Conservation (phyloP, 129 eudicot species). For the Tagetes patula region DNA sequence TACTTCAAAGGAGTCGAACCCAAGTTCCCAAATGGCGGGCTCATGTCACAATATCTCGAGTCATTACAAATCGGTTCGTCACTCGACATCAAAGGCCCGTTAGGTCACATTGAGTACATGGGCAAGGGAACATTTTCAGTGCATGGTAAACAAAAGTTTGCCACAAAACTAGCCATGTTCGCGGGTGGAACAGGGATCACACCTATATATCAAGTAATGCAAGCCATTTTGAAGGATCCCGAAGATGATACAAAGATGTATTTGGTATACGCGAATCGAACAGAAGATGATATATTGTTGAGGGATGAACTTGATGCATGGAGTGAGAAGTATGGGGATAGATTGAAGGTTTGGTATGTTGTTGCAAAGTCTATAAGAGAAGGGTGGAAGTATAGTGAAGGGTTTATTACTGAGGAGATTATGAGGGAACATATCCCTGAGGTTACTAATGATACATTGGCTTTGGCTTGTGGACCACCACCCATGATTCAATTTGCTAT, state of each 20-base stretch:
- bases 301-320: conserved; percentile 77
- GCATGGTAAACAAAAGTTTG: conserved; percentile 68
- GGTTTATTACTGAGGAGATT: conserved; percentile 54
- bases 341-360: conserved; percentile 94
- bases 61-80: conserved; percentile 49
- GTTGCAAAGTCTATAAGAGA: conserved; percentile 45
- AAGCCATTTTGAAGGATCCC: conserved; percentile 73
- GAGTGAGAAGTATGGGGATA: conserved; percentile 52
- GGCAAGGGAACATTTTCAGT: conserved; percentile 72
- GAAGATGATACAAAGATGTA: conserved; percentile 87
- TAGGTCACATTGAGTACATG: conserved; percentile 88
- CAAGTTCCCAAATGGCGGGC: conserved; percentile 83
- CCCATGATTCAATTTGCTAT: conserved; percentile 91
- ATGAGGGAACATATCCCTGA: conserved; percentile 72
- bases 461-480: conserved; percentile 93
- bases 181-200: conserved; percentile 98
- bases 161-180: conserved; percentile 75
- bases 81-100: conserved; percentile 78
- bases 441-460: conserved; percentile 49
- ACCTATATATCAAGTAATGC: conserved; percentile 93
- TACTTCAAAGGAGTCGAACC: conserved; percentile 72
- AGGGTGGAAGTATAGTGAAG: conserved; percentile 78
- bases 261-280: conserved; percentile 87
- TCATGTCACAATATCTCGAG: conserved; percentile 78
- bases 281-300: conserved; percentile 86